Conservation (phyloP, 208 protist genomes). For the Acanthamoeba royreba region DNA sequence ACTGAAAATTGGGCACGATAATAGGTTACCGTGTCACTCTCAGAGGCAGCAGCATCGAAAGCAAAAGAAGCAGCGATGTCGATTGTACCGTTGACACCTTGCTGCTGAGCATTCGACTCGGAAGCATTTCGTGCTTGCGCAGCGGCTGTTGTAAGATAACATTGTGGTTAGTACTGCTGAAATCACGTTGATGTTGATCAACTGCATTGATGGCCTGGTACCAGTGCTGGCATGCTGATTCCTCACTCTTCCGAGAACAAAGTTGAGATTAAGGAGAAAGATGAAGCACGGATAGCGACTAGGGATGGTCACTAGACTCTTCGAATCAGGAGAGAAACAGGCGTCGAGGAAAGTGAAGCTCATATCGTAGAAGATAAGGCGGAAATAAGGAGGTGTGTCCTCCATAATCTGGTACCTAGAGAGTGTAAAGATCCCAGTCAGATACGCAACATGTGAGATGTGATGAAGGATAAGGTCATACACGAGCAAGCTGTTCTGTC, state of each 20-base stretch:
- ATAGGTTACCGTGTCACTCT: not conserved
- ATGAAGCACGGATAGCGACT: conserved; percentile 45
- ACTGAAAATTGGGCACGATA: not conserved
- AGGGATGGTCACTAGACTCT: conserved; percentile 31
- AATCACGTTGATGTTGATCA: too few species aligned
- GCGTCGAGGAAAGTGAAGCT: conserved; percentile 48
- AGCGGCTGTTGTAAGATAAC: not conserved
- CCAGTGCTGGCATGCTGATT: conserved; percentile 15
- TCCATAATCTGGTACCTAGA: conserved; percentile 40
- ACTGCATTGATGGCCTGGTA: not conserved
- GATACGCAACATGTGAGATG: not conserved
- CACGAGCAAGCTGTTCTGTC: conserved; percentile 31
- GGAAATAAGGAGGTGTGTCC: conserved; percentile 3
- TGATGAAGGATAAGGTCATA: not conserved
- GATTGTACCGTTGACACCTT: not conserved
- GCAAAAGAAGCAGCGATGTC: not conserved
- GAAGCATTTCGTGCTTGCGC: not conserved
- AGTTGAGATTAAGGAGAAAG: conserved; percentile 47
- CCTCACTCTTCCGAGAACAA: conserved; percentile 5
- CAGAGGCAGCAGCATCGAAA: not conserved
- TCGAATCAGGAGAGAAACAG: conserved; percentile 51
- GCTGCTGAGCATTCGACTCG: not conserved
- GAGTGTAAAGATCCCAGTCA: not conserved
- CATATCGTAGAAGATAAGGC: conserved; percentile 46
- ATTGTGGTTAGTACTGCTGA: too few species aligned